Evolutionary conservation across 192 early-diverging fungal genomes (phyloP).

Genomic region (Backusella tuberculispora): DNA sequence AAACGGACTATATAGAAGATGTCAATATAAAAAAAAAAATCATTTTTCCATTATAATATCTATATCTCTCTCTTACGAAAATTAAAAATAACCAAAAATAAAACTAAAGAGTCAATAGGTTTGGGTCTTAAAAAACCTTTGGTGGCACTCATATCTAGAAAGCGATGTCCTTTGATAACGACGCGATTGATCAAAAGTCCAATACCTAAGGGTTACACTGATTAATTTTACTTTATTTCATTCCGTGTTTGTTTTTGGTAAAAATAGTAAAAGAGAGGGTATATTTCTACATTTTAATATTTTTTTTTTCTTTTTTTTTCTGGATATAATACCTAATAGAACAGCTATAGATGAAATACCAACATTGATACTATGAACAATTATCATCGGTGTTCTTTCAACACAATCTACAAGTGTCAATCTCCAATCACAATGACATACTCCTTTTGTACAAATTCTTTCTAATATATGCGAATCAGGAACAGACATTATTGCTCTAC

Average conservation of each 20-base stretch:
- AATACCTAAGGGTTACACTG: constrained; percentile 19
- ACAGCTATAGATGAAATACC: constrained; percentile 13
- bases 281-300: not conserved
- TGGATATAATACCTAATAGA: constrained; percentile 24
- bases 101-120: constrained; percentile 28
- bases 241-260: not conserved
- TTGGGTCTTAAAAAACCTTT: constrained; percentile 35
- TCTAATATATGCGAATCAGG: constrained; percentile 17
- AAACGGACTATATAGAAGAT: constrained; percentile 20
- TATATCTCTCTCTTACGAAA: constrained; percentile 22
- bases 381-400: constrained; percentile 13
- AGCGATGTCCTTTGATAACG: constrained; percentile 30
- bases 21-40: not conserved
- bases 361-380: constrained; percentile 27
- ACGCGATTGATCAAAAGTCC: constrained; percentile 21
- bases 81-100: constrained; percentile 30
- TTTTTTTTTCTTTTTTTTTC: not conserved
- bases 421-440: constrained; percentile 33
- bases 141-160: constrained; percentile 12
- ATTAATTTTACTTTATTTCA: not conserved
- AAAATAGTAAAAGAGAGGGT: not conserved
- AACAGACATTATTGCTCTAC: constrained; percentile 1
- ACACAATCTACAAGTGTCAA: constrained; percentile 25
- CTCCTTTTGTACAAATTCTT: constrained; percentile 11
- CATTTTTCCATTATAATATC: too few relatives aligned